Percentiles rank a stretch among this genome's conserved stretches.
Conservation (phyloP, 176 grass and related monocot genomes). For the Saccharum spontaneum region DNA sequence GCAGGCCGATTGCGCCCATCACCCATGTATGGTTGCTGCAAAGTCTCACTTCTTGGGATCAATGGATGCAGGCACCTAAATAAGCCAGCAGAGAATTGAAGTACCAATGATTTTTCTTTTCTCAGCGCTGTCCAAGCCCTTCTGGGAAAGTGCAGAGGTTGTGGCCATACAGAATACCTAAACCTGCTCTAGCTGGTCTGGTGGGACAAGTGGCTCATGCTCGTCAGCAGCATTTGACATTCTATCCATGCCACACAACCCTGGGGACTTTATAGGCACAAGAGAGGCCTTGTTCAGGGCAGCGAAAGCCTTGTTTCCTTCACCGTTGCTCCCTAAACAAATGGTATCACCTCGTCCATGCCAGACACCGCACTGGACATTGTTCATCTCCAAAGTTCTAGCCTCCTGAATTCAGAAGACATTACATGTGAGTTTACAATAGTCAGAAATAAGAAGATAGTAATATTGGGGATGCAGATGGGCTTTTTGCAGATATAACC, state of each 20-base stretch:
- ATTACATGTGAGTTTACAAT: constrained; percentile 13
- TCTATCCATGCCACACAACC: constrained; percentile 83
- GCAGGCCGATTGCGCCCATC: constrained; percentile 5
- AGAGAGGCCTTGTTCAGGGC: constrained; percentile 54
- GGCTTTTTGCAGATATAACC: constrained; percentile 49
- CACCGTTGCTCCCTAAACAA: constrained; percentile 65
- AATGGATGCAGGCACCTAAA: background rate
- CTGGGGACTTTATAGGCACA: constrained; percentile 69
- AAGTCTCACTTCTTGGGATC: constrained; percentile 10
- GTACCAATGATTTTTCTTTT: background rate
- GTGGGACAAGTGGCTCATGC: constrained; percentile 50
- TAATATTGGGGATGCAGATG: background rate
- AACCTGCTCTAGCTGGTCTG: constrained; percentile 36
- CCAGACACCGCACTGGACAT: constrained; percentile 93
- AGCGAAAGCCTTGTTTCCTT: constrained; percentile 61
- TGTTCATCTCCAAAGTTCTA: constrained; percentile 95
- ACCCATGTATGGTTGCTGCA: constrained; percentile 7
- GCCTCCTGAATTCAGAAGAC: constrained; percentile 68
- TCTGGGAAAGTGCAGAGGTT: background rate
- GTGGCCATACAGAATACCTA: background rate
- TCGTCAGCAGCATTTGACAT: constrained; percentile 36
- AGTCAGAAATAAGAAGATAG: background rate
- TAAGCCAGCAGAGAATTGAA: constrained; percentile 2
- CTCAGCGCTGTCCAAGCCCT: background rate
- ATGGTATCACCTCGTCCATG: constrained; percentile 91